Conservation (phyloP, 495 filamentous ascomycete species). For the Aspergillus steynii region DNA sequence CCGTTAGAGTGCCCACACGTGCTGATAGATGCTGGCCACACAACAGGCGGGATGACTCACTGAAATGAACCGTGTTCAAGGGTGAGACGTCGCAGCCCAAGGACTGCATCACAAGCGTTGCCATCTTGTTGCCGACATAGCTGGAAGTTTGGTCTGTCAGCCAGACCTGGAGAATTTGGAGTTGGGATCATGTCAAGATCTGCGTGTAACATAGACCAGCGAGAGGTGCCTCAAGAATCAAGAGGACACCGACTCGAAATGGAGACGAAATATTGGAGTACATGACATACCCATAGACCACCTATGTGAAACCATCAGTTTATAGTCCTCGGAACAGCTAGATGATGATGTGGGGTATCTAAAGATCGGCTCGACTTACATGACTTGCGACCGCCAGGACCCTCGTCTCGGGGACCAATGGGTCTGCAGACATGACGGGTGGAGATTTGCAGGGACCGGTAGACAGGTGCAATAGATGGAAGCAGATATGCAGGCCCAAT, state of each 20-base stretch:
- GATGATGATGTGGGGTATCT: neutral
- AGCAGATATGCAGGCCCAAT: neutral
- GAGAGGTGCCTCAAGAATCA: neutral
- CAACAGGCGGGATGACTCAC: constrained; percentile 45
- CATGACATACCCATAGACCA: constrained; percentile 70
- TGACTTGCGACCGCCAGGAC: constrained; percentile 96
- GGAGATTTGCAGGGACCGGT: neutral
- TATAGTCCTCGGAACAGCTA: constrained; percentile 1
- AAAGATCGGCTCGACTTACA: constrained; percentile 60
- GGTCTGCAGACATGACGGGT: constrained; percentile 33
- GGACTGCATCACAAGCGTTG: constrained; percentile 86
- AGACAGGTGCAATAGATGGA: neutral
- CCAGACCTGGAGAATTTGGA: neutral
- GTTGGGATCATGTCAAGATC: neutral
- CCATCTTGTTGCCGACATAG: constrained; percentile 96
- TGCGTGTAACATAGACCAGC: neutral
- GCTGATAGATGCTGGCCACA: neutral
- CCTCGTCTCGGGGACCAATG: constrained; percentile 73
- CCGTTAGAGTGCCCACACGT: constrained; percentile 9
- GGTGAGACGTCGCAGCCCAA: constrained; percentile 91
- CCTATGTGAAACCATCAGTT: constrained; percentile 48
- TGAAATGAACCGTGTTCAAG: constrained; percentile 95
- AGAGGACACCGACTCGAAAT: neutral
- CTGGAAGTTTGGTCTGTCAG: constrained; percentile 41
- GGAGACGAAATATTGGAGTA: neutral